phyloP scores from a whole-genome alignment of 2,329 filamentous ascomycete genomes.

The Curvularia hawaiiensis region DNA sequence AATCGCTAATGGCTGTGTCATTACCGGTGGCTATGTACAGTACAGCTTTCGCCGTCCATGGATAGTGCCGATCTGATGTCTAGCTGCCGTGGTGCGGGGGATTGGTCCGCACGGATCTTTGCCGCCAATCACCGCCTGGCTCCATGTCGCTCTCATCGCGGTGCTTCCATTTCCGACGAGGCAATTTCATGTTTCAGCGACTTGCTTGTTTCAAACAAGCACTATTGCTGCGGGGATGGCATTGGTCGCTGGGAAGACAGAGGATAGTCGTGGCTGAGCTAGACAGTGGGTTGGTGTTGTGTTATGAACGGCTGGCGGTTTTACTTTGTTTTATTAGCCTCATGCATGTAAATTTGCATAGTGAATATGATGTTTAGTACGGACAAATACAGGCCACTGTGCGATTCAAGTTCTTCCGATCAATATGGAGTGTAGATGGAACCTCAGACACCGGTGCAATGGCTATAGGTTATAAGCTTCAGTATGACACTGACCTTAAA shows the following conservation, averaged over 20 bases:
- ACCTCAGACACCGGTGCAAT: background rate
- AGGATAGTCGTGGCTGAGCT: background rate
- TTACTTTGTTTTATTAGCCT: background rate
- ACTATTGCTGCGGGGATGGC: background rate
- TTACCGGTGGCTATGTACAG: slow-evolving; percentile 10
- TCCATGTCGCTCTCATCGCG: background rate
- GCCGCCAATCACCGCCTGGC: background rate
- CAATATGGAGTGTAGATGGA: background rate
- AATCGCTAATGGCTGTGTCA: background rate
- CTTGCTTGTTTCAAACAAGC: background rate
- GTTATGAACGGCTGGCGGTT: background rate
- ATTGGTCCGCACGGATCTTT: background rate
- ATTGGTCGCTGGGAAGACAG: background rate
- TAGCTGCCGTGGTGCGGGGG: background rate
- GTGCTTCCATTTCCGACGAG: background rate
- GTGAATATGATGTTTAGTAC: background rate
- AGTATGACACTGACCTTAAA: background rate
- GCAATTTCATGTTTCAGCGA: background rate
- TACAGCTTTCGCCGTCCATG: background rate
- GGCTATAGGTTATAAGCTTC: background rate
- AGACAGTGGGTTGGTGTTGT: background rate
- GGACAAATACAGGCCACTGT: background rate
- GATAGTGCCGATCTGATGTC: background rate
- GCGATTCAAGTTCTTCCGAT: background rate
- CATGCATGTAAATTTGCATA: background rate